Evolutionary conservation across 2,329 filamentous ascomycete species (phyloP).

Genomic region (Sclerotinia minor): DNA sequence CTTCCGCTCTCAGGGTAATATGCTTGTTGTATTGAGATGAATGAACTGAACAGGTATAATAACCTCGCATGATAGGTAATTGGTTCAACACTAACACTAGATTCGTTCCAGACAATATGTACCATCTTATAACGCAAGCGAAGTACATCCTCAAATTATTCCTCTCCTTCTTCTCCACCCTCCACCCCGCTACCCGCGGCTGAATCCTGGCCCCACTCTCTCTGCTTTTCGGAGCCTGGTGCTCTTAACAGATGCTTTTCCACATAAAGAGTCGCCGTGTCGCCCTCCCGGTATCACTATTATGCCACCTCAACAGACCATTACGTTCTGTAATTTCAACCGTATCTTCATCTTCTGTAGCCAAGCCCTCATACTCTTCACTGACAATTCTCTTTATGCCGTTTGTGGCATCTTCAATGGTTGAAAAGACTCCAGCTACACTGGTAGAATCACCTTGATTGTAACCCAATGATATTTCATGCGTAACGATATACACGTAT

Average conservation of each 20-base stretch:
- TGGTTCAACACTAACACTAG: not conserved
- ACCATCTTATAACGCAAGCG: not conserved
- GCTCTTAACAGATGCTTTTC: not conserved
- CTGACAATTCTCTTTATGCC: not conserved
- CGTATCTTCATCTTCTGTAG: not conserved
- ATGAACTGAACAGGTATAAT: not conserved
- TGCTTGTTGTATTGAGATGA: not conserved
- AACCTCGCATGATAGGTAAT: not conserved
- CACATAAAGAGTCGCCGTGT: not conserved
- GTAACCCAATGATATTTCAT: not conserved
- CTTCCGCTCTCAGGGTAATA: not conserved
- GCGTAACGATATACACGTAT: conserved; percentile 1
- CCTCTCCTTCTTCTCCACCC: not conserved
- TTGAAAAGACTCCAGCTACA: not conserved
- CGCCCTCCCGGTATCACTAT: conserved; percentile 5
- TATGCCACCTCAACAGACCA: not conserved
- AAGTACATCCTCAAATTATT: not conserved
- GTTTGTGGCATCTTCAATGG: conserved; percentile 3
- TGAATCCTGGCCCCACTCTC: not conserved
- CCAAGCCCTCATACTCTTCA: not conserved
- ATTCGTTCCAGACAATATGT: too few species aligned
- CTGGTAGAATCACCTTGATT: not conserved
- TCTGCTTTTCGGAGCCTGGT: not conserved
- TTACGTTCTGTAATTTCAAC: not conserved
- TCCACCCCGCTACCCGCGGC: not conserved